Evolutionary conservation across 2,329 filamentous ascomycete species (phyloP).

Genomic region (Endocalyx cinctus): DNA sequence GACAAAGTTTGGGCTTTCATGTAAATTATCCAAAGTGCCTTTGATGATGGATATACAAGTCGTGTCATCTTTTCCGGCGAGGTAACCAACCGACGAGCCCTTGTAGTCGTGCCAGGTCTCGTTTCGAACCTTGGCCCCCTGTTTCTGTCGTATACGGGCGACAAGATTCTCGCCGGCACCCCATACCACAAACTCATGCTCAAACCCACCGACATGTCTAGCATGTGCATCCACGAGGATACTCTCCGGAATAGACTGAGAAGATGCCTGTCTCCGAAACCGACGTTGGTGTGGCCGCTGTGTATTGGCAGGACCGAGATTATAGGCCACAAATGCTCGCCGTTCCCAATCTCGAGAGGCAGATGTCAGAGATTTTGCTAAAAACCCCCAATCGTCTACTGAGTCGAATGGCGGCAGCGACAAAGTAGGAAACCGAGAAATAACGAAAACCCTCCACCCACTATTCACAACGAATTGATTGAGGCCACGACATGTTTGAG

Average conservation of each 20-base stretch:
- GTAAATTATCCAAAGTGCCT: conserved; percentile 14
- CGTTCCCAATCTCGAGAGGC: conserved; percentile 51
- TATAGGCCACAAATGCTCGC: conserved; percentile 36
- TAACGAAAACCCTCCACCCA: conserved; percentile 49
- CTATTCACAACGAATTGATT: conserved; percentile 33
- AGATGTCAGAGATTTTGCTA: conserved; percentile 44
- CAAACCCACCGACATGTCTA: conserved; percentile 23
- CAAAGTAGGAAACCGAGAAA: conserved; percentile 38
- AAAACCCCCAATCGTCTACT: conserved; percentile 19
- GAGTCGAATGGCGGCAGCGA: conserved; percentile 21
- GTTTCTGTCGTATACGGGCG: conserved; percentile 32
- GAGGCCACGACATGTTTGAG: conserved; percentile 33
- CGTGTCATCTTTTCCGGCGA: conserved; percentile 44
- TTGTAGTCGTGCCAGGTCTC: conserved; percentile 33
- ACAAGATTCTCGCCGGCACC: conserved; percentile 49
- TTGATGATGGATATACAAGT: conserved; percentile 42
- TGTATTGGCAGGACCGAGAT: conserved; percentile 15
- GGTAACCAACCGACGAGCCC: conserved; percentile 36
- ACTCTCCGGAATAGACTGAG: conserved; percentile 38
- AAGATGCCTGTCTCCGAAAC: too few species aligned
- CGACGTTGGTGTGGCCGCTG: conserved; percentile 4
- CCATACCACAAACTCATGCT: conserved; percentile 44
- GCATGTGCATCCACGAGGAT: conserved; percentile 43
- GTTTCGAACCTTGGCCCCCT: conserved; percentile 8
- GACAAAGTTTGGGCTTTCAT: conserved; percentile 29